Base-by-base conservation (phyloP, 148 eudicot species). In the Limonium bicolor region DNA sequence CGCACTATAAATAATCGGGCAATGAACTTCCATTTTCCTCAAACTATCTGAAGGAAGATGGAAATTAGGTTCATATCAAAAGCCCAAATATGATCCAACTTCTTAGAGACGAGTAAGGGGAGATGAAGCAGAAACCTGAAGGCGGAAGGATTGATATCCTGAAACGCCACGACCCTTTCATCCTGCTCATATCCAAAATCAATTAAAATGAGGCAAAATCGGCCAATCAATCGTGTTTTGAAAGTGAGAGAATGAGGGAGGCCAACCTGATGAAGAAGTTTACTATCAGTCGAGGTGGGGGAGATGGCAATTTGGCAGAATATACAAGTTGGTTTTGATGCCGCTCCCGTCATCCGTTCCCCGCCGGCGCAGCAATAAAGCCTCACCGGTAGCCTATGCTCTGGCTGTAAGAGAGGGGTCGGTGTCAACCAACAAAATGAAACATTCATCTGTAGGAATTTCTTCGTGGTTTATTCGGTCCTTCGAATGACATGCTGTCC, bases 281-380 rank as follows among this genome's bases (percentile, higher is more conserved):
- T 50, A n/a, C n/a, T n/a, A n/a, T n/a, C n/a, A 28, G 76, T 60
- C 50, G 86, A 40, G 60, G 92, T 54, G 21, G 76, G 15, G 22
- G 74, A 63, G 36, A 74, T 72, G 27, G 77, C 93, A 23, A 76
- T 76, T 62, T 75, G 62, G 58, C 93, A 86, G 69, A 86, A 86
- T 35, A 72, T 58, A 64, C 96, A 85, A 4, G 76, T 27, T 41
- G 73, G 33, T 16, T 71, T 35, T 30, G 54, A 7, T 29, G 56
- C 13, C 32, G 39, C 26, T n/a, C 10, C 41, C 40, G 43, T 33
- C 38, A 21, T 75, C 76, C 77, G 85, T 72, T 28, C 93, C 96
- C 51, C 95, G 64, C 59, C 95, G 54, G 53, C 76, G 79, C 48
- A 79, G 90, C 62, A 79, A 84, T 88, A 85, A 84, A 9, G 80